phyloP scores from a whole-genome alignment of 2,329 filamentous ascomycete species.

The Sclerotinia minor region DNA sequence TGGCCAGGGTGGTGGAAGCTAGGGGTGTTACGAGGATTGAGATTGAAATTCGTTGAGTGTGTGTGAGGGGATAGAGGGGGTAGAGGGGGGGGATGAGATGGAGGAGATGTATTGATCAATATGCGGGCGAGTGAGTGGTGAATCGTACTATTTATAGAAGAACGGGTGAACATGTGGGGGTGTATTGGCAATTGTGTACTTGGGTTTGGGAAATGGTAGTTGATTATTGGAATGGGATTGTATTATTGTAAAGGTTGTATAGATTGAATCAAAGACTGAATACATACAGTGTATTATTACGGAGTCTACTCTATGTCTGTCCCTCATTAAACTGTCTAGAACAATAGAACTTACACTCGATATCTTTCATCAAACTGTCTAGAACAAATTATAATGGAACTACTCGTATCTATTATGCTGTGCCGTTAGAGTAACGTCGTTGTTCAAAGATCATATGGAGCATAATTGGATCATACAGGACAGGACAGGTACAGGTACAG shows the following conservation, averaged over 20 bases:
- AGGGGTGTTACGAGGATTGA: slow-evolving; percentile 27
- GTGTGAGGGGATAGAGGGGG: too few relatives aligned
- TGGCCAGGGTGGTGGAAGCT: slow-evolving; percentile 42
- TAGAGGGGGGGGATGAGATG: too few relatives aligned
- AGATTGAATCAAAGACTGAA: not conserved
- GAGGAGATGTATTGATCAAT: too few relatives aligned
- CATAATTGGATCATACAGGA: too few relatives aligned
- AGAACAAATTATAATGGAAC: too few relatives aligned
- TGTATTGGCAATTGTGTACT: not conserved
- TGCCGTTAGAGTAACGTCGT: not conserved
- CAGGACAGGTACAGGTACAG: too few relatives aligned
- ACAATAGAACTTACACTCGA: too few relatives aligned
- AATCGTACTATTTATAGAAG: not conserved
- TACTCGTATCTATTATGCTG: not conserved
- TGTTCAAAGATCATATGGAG: too few relatives aligned
- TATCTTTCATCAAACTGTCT: not conserved
- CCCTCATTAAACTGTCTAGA: not conserved
- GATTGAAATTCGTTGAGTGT: slow-evolving; percentile 18
- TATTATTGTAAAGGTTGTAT: not conserved
- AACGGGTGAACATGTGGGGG: not conserved
- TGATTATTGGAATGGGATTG: not conserved
- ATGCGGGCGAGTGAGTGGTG: too few relatives aligned
- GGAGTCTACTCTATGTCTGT: too few relatives aligned
- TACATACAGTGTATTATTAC: not conserved
- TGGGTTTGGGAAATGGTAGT: not conserved